Base-by-base conservation (phyloP, 2,329 filamentous ascomycete genomes). In the Ophiostoma ips region DNA sequence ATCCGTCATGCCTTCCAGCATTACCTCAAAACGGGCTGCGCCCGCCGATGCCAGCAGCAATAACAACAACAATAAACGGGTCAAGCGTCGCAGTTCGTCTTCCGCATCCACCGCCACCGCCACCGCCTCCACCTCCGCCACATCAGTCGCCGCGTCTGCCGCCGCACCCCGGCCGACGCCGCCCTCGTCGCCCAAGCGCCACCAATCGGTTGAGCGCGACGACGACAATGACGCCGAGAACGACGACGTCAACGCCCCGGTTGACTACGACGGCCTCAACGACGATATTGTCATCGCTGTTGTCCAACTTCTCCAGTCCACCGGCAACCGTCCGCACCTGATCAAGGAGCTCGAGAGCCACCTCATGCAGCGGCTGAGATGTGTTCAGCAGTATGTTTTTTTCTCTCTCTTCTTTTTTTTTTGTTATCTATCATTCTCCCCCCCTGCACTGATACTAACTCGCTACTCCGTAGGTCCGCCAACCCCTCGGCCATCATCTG, bases 401-500 rank as follows among this genome's bases (percentile, higher is more conserved):
- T 37, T 36, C 19, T 33, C 31, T 37, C 13, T 18, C 16, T 21
- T 2, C 19, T 31, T 12, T 34, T 18, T 54, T 61, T 63, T 58
- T 28, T 24, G n/a, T 12, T 18, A 8, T 33, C 7, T 34, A 43
- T 48, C 11, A 11, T 21, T 51, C 13, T 18, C 19, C 7, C 11
- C 30, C 31, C 4, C 36, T 15, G 10, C 15, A 49, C 11, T 18
- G 28, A 19, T 33, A 18, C 31, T 48, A 48, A 19, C 4, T 19
- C 36, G 31, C 30, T 30, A 16, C 40, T 46, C 37, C 56, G 50
- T 63, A 96, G 92, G 68, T 96, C 92, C 57, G 88, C 90, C 48
- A 96, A 96, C 63, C 90, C 89, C 50, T 87, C 86, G 61, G 90
- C 92, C 52, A 87, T 98, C 59, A 89, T 98, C 58, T 95, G 89